Evolutionary conservation across 352 stramenopile species (phyloP).

Genomic region (Phytophthora boehmeriae): DNA sequence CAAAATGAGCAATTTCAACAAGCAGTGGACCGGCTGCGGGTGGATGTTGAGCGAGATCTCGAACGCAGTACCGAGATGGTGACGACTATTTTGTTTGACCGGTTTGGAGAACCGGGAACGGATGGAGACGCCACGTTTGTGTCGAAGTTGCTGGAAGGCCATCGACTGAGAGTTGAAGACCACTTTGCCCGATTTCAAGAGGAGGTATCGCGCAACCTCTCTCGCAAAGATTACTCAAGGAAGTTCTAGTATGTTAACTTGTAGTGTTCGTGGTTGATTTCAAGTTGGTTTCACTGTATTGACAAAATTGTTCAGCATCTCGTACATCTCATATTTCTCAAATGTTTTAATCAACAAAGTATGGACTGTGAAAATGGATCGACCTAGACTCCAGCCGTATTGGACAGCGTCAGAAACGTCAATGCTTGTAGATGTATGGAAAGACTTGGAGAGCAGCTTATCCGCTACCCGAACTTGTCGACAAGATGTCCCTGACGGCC

Average conservation of each 20-base stretch:
- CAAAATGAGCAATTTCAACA: background rate
- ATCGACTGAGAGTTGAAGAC: background rate
- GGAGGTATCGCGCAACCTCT: background rate
- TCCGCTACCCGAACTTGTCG: background rate
- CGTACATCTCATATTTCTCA: background rate
- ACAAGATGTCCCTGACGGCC: background rate
- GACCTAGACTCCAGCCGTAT: background rate
- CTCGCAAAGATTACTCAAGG: background rate
- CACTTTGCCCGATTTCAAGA: conserved; percentile 1
- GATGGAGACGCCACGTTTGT: conserved; percentile 3
- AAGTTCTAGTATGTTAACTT: too few relatives aligned
- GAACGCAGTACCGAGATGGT: background rate
- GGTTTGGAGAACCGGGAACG: background rate
- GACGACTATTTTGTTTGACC: background rate
- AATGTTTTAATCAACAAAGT: background rate
- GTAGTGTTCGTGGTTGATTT: too few relatives aligned
- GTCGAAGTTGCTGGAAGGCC: background rate
- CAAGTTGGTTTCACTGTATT: too few relatives aligned
- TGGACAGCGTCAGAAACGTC: background rate
- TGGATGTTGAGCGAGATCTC: background rate
- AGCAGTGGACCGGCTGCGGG: background rate
- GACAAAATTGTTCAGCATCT: too few relatives aligned
- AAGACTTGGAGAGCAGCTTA: background rate
- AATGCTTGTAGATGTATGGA: background rate
- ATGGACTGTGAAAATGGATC: background rate